These are phyloP conservation scores for Saccharomycopsis hybrid DNA, from an alignment of 1,139 yeast species.

Conservation along the genomic window DNA sequence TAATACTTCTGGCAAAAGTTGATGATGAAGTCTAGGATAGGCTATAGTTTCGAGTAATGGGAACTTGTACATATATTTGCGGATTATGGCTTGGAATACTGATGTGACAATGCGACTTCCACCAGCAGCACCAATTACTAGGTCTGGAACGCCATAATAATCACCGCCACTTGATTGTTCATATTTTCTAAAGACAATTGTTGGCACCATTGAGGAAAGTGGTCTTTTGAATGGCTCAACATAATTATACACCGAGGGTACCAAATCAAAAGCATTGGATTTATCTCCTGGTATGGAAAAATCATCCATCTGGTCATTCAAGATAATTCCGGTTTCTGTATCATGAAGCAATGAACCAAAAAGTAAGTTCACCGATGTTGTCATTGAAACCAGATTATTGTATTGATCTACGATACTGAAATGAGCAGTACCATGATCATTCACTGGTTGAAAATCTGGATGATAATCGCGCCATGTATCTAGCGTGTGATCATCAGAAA, in stretches of 20 bases:
- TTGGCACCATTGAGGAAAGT: slow-evolving; percentile 75
- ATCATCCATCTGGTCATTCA: slow-evolving; percentile 95
- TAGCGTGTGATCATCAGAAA: slow-evolving; percentile 50
- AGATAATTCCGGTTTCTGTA: slow-evolving; percentile 68
- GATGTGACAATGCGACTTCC: slow-evolving; percentile 88
- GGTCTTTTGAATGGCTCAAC: slow-evolving; percentile 76
- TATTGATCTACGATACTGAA: slow-evolving; percentile 65
- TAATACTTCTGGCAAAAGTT: slow-evolving; percentile 66
- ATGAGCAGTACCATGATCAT: slow-evolving; percentile 87
- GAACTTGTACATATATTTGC: slow-evolving; percentile 51
- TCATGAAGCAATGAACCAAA: slow-evolving; percentile 85
- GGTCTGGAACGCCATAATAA: slow-evolving; percentile 37
- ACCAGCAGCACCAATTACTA: slow-evolving; percentile 89
- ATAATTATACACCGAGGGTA: slow-evolving; percentile 76
- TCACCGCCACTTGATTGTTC: no score
- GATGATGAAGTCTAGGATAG: slow-evolving; percentile 83
- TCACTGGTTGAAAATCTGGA: slow-evolving; percentile 68
- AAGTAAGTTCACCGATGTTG: slow-evolving; percentile 78
- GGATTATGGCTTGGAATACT: slow-evolving; percentile 69
- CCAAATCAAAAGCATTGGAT: slow-evolving; percentile 71
- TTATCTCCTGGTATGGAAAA: slow-evolving; percentile 61
- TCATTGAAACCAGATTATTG: slow-evolving; percentile 74
- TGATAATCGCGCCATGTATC: slow-evolving; percentile 64
- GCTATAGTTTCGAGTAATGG: slow-evolving; percentile 65
- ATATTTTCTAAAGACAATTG: slow-evolving; percentile 53